Evolutionary conservation across 495 filamentous ascomycete genomes (phyloP), one percentile per base, ranked within the genome.

Genomic region (Friedmanniomyces endolithicus): DNA sequence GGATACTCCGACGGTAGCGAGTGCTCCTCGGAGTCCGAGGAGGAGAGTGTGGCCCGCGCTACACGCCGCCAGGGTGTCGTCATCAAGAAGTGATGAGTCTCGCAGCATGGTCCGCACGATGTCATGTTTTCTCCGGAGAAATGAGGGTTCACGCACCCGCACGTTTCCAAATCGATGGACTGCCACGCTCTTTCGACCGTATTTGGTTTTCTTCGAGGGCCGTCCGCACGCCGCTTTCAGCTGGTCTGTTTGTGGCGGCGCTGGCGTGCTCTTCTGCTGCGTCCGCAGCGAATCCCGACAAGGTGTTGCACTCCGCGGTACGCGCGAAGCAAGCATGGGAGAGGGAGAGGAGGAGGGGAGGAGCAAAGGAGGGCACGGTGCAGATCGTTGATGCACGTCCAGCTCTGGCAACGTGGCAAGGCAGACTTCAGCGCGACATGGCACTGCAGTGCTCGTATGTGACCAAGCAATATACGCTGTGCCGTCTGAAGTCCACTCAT

Each of bases 31-130:
- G 70, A 70, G 50, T 66, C 63, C 54, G 68, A 69, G 55, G 64
- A 62, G 46, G 59, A 58, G 59, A 44, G 33, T 22, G 12, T 56
- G 24, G 23, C 49, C 20, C 49, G 66, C 41, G 72, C 61, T 62
- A 79, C 80, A 55, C 77, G 86, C 63, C 80, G 87, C 64, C 80
- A 90, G 70, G 87, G 86, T 60, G 79, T 92, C 57, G 81, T 89
- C 63, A 80, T 90, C 55, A 78, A 83, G 23, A 63, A 60, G 58
- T 63, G 51, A 60, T 34, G 14, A 33, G 12, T 17, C 25, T 20
- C 11, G 14, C 9, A 1, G 45, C 17, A n/a, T n/a, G n/a, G 24
- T 2, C n/a, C 47, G 17, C 11, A 48, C n/a, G 44, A 48, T 9
- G 41, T n/a, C n/a, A n/a, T n/a, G 29, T 23, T 31, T 34, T 50